Evolutionary conservation across 192 early-diverging fungal species (phyloP), one percentile per base, ranked within the genome.

Genomic region (Endogone sp.): DNA sequence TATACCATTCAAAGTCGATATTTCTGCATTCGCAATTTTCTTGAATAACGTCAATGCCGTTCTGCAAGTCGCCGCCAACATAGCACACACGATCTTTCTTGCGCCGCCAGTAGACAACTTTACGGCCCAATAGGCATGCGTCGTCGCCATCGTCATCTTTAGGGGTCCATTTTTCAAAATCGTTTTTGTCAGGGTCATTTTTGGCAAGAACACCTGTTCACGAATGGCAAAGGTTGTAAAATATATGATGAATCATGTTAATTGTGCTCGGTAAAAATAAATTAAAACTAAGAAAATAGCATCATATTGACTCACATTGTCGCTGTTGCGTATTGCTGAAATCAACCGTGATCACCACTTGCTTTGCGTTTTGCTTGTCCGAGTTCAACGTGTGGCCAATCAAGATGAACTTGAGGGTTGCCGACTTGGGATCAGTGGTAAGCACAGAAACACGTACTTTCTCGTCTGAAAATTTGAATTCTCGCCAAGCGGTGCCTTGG

Each of bases 121-220:
- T 71, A 66, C 74, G 67, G 16, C 88, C 88, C 20, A 88, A 74
- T 4, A 88, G 71, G 64, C 93, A 94, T 13, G 82, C 77, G 60
- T 89, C 77, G 24, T 89, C 79, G 6, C 86, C 87, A 30, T 87
- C 82, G 26, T 82, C 80, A n/a, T 84, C 83, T 56, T 85, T 82
- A 1, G 90, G 88, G n/a, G 81, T 84, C 95, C 95, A 97, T 65
- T 82, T 71, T 68, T 97, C 94, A 88, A 96, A 99, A 74, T 97
- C 96, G 71, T 84, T 90, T 67, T 84, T 83, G 1, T 81, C 79
- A 20, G 75, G 68, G 63, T 89, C 80, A 26, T 69, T 21, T 3
- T 73, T 71, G 66, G 89, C 79, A 49, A 60, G 86, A 56, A 2
- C 37, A 49, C 37, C 37, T 49, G 16, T 49, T 49, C n/a, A 49